Evolutionary conservation across 2,329 filamentous ascomycete species (phyloP).

Genomic region (Diplodia scrobiculata): DNA sequence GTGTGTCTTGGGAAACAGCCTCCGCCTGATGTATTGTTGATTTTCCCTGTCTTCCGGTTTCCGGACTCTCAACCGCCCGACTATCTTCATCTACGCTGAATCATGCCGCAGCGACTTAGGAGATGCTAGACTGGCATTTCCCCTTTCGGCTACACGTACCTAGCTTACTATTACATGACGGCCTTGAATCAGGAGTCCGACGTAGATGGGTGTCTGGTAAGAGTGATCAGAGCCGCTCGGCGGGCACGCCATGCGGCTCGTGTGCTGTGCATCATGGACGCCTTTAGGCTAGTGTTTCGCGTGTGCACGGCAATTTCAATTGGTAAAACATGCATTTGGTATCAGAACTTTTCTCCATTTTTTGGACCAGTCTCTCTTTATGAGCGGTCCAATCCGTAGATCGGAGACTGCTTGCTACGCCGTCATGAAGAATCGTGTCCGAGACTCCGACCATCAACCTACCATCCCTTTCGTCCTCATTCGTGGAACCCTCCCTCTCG

Average conservation of each 20-base stretch:
- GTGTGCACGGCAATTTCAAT: constrained; percentile 10
- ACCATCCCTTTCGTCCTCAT: constrained; percentile 13
- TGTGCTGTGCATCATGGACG: constrained; percentile 11
- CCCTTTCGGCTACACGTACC: constrained; percentile 1
- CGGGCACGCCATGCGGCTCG: not conserved
- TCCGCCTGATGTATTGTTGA: not conserved
- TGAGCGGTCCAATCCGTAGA: constrained; percentile 27
- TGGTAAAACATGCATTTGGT: constrained; percentile 20
- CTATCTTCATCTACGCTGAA: constrained; percentile 8
- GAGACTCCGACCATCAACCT: constrained; percentile 26
- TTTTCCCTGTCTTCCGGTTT: not conserved
- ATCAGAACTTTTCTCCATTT: constrained; percentile 28
- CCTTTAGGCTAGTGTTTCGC: constrained; percentile 10
- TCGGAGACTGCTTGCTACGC: constrained; percentile 26
- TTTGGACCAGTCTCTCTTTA: constrained; percentile 21
- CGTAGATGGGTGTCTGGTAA: not conserved
- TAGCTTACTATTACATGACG: not conserved
- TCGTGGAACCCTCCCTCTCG: constrained; percentile 8
- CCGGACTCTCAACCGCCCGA: not conserved
- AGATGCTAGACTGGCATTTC: not conserved
- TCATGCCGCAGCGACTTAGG: not conserved
- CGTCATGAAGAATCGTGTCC: constrained; percentile 18
- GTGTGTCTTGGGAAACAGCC: not conserved
- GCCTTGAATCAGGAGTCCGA: constrained; percentile 2
- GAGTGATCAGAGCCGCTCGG: constrained; percentile 3